Conservation (phyloP, 176 grass and related monocot species). For the Oryza meridionalis region DNA sequence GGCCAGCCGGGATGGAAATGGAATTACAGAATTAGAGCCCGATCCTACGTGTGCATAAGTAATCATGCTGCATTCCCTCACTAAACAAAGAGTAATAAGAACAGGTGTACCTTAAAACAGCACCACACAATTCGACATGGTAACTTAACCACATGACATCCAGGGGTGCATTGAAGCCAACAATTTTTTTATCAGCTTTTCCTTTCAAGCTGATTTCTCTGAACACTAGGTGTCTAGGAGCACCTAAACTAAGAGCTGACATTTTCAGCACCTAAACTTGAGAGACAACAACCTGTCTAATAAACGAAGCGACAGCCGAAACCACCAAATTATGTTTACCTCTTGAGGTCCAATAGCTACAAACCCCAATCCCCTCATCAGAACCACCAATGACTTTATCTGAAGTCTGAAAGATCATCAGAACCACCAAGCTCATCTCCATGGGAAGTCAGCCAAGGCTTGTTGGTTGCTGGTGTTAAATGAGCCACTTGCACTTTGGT, state of each 20-base stretch:
- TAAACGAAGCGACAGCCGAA: neutral
- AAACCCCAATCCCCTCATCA: neutral
- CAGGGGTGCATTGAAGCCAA: neutral
- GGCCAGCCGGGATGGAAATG: too few species aligned
- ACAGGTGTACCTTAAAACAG: neutral
- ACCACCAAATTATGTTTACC: neutral
- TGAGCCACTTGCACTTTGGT: slow-evolving; percentile 27
- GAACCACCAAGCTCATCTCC: slow-evolving; percentile 43
- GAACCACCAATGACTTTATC: neutral
- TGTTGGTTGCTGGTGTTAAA: slow-evolving; percentile 39
- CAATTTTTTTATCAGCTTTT: neutral
- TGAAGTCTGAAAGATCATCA: slow-evolving; percentile 10
- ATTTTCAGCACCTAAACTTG: neutral
- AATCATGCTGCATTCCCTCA: neutral
- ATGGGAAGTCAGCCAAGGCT: slow-evolving; percentile 43
- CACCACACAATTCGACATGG: neutral
- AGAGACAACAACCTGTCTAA: neutral
- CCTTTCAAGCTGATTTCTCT: neutral
- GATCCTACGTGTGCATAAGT: neutral
- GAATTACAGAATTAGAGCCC: neutral
- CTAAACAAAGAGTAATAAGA: neutral
- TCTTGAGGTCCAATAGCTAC: neutral
- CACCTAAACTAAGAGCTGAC: neutral
- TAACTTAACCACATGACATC: neutral
- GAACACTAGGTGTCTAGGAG: neutral